Evolutionary conservation across 164 flowering plant genomes (phyloP).

Genomic region (Tetracentron sinense): DNA sequence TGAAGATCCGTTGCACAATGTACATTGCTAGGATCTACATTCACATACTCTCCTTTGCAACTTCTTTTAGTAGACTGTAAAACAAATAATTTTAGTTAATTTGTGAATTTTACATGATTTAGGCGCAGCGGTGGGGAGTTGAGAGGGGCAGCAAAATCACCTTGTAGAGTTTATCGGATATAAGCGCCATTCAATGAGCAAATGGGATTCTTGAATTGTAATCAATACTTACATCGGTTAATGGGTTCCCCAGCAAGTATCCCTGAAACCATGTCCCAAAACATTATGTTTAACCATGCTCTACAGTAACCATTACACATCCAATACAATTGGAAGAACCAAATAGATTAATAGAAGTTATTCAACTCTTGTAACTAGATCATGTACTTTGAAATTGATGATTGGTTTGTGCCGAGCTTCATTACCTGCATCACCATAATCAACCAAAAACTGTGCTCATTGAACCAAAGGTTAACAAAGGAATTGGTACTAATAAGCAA

Average conservation of each 20-base stretch:
- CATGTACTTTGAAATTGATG: slow-evolving; percentile 15
- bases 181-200: slow-evolving; percentile 41
- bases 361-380: too few relatives aligned
- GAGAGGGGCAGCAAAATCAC: slow-evolving; percentile 13
- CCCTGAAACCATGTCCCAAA: slow-evolving; percentile 31
- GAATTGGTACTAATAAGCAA: too few relatives aligned
- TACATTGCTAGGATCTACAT: slow-evolving; percentile 21
- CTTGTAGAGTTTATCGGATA: slow-evolving; percentile 50
- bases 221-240: slow-evolving; percentile 19
- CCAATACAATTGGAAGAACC: neutral
- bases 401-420: slow-evolving; percentile 19
- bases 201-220: slow-evolving; percentile 23
- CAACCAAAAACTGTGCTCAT: too few relatives aligned
- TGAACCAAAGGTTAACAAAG: too few relatives aligned
- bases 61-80: slow-evolving; percentile 23
- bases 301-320: too few relatives aligned
- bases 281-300: too few relatives aligned
- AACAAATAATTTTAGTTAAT: neutral
- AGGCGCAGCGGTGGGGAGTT: neutral
- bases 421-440: slow-evolving; percentile 25
- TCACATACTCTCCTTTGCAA: slow-evolving; percentile 33
- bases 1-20: slow-evolving; percentile 20
- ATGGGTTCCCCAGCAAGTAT: slow-evolving; percentile 47
- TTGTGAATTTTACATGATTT: neutral
- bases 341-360: too few relatives aligned